Evolutionary conservation across 306 rosid genomes (phyloP).

Genomic region (Cajanus cajan): DNA sequence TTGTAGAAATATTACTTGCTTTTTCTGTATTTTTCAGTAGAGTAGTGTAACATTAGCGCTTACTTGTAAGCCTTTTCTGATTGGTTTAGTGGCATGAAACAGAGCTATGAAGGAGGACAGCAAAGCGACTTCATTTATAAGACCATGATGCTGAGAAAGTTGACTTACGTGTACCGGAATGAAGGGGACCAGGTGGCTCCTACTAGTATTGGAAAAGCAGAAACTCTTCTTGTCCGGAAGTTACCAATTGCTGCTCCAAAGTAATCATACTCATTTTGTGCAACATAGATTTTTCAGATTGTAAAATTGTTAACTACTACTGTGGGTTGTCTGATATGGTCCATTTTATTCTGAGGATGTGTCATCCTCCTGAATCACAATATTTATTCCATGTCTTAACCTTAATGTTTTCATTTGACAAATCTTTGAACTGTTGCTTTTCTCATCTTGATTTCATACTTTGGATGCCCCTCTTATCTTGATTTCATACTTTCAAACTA

Average conservation of each 20-base stretch:
- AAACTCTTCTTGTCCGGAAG: background rate
- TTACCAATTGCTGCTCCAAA: background rate
- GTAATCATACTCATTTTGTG: background rate
- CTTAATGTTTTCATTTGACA: background rate
- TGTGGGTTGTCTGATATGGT: background rate
- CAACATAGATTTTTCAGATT: conserved; percentile 24
- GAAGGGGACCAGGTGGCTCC: background rate
- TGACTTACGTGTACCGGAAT: background rate
- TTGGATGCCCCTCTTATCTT: background rate
- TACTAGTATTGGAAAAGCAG: background rate
- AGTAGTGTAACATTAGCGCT: background rate
- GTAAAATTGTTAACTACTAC: background rate
- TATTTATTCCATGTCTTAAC: background rate
- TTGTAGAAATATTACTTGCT: background rate
- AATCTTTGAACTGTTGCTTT: background rate
- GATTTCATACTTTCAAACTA: no score
- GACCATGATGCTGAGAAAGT: background rate
- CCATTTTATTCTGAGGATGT: conserved; percentile 36
- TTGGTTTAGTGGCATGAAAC: conserved; percentile 19
- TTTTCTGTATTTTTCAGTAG: background rate
- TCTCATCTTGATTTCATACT: background rate
- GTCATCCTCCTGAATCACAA: conserved; percentile 9
- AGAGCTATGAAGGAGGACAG: background rate
- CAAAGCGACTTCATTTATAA: background rate
- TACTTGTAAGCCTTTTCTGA: background rate